A percentile compares a stretch with the other conserved stretches of the same genome.
Conservation (phyloP, 306 rosid species). For the Dalbergia cultrata region DNA sequence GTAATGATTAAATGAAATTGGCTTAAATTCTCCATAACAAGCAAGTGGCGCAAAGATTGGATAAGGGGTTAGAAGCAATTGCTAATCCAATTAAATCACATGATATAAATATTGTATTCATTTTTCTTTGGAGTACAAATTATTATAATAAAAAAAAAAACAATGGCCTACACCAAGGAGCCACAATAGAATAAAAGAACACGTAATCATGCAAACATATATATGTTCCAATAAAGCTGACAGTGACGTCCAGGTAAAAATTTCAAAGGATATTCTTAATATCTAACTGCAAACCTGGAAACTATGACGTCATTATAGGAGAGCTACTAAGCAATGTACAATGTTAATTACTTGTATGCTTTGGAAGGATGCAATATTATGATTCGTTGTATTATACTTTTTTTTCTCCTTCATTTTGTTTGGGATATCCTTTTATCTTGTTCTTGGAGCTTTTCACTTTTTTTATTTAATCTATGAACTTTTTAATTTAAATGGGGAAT, state of each 20-base stretch:
- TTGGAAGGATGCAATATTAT: neutral
- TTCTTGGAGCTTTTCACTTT: constrained; percentile 13
- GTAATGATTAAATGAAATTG: no score
- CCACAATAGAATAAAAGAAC: neutral
- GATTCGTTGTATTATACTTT: neutral
- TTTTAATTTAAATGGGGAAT: constrained; percentile 24
- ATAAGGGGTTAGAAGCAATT: no score
- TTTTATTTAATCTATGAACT: neutral
- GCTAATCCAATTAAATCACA: no score
- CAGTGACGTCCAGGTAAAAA: constrained; percentile 18
- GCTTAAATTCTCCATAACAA: neutral
- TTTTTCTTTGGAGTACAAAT: no score
- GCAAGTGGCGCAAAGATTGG: neutral
- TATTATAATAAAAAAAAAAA: no score
- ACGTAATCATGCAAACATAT: neutral
- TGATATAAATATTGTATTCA: no score
- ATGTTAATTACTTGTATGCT: constrained; percentile 1
- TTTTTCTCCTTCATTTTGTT: constrained; percentile 12
- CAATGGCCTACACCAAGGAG: neutral
- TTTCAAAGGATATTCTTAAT: constrained; percentile 46
- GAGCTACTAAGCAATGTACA: neutral
- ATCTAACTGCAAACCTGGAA: constrained; percentile 39
- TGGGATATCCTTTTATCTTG: neutral
- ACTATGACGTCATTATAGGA: neutral
- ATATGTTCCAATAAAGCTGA: constrained; percentile 7